phyloP scores from a whole-genome alignment of 805 yeast species.

The Dipodascopsis tothii region DNA sequence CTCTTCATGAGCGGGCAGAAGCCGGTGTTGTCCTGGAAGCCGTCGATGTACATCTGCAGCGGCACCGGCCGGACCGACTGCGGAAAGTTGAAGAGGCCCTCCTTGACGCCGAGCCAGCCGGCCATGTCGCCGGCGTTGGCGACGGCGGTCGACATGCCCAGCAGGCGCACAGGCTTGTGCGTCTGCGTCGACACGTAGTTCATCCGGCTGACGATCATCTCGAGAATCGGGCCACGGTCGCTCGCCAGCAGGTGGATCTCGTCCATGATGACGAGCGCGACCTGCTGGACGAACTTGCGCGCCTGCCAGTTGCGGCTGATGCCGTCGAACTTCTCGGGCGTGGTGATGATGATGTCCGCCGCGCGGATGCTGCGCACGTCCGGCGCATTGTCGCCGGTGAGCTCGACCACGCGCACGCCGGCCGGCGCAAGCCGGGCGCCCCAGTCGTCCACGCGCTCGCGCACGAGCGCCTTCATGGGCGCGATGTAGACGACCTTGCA shows the following conservation, averaged over 20 bases:
- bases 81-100: slow-evolving; percentile 71
- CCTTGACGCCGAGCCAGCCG: slow-evolving; percentile 68
- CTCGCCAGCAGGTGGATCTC: slow-evolving; percentile 78
- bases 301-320: slow-evolving; percentile 81
- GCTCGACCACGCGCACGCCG: slow-evolving; percentile 55
- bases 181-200: slow-evolving; percentile 60
- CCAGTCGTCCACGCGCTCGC: slow-evolving; percentile 84
- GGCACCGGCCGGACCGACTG: slow-evolving; percentile 81
- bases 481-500: slow-evolving; percentile 64
- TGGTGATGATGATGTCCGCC: slow-evolving; percentile 71
- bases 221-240: slow-evolving; percentile 80
- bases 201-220: slow-evolving; percentile 85
- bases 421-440: slow-evolving; percentile 41
- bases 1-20: slow-evolving; percentile 77
- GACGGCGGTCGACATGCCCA: slow-evolving; percentile 81
- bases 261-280: slow-evolving; percentile 74
- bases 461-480: slow-evolving; percentile 80
- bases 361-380: slow-evolving; percentile 56
- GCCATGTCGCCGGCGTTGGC: slow-evolving; percentile 83
- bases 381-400: slow-evolving; percentile 78
- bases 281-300: slow-evolving; percentile 63
- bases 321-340: slow-evolving; percentile 85
- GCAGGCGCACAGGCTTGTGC: slow-evolving; percentile 51
- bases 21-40: slow-evolving; percentile 73
- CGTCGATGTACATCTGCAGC: slow-evolving; percentile 77